Conservation (phyloP, 257 asterid species). For the Thymus mandschuricus region DNA sequence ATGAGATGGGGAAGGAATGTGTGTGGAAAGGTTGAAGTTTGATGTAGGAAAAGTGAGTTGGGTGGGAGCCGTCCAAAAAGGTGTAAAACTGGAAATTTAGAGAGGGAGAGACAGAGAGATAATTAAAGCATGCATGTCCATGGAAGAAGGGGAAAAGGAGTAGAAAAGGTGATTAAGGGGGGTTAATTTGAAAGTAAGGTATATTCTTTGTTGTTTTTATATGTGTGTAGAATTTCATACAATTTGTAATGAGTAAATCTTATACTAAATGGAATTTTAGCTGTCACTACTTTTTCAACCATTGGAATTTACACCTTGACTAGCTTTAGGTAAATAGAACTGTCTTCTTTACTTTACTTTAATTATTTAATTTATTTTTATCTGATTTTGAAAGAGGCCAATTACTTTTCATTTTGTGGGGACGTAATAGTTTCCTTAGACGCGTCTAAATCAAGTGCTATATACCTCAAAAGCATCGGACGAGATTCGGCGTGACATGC, state of each 20-base stretch:
- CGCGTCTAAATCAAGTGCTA: not conserved
- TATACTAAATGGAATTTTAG: not conserved
- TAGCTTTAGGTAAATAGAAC: not conserved
- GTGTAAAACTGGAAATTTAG: conserved; percentile 4
- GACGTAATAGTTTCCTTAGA: not conserved
- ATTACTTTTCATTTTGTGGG: no score
- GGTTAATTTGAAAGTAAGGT: conserved; percentile 47
- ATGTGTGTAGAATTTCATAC: conserved; percentile 2
- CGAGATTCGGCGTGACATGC: no score
- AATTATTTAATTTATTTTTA: not conserved
- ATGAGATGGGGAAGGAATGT: conserved; percentile 42
- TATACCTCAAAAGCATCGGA: not conserved
- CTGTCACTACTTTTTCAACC: not conserved
- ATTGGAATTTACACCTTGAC: not conserved
- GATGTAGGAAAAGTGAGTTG: conserved; percentile 38
- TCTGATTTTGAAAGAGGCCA: not conserved
- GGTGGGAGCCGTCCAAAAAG: conserved; percentile 75
- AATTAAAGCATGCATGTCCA: conserved; percentile 15
- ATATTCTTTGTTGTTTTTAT: conserved; percentile 11
- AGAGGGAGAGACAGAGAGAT: not conserved
- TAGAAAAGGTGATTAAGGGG: conserved; percentile 27
- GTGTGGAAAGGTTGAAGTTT: conserved; percentile 51
- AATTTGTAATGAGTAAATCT: not conserved
- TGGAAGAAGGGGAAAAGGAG: conserved; percentile 25
- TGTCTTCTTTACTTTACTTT: not conserved